phyloP scores from a whole-genome alignment of 176 grass and related monocot genomes.

The Zizania latifolia region DNA sequence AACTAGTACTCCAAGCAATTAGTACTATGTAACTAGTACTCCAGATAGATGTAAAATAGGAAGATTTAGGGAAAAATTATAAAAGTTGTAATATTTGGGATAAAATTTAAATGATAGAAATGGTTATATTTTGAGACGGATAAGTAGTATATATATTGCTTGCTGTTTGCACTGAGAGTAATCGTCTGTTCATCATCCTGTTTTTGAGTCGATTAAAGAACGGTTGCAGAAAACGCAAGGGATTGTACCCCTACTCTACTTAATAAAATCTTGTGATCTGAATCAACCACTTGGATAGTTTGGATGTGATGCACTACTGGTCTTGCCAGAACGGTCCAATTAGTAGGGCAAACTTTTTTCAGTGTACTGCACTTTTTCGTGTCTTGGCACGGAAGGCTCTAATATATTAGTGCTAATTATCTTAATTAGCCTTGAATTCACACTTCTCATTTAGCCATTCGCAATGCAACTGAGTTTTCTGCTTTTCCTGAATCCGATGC shows the following conservation, averaged over 20 bases:
- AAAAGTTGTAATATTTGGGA: too few species aligned
- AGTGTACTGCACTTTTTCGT: neutral
- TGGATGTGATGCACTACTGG: slow-evolving; percentile 9
- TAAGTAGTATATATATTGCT: neutral
- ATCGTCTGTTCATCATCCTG: neutral
- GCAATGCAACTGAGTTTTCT: neutral
- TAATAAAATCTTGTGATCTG: neutral
- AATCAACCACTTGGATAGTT: neutral
- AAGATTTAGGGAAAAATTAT: too few species aligned
- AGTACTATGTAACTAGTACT: too few species aligned
- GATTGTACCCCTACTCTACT: neutral
- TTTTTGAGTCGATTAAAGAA: neutral
- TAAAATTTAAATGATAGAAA: too few species aligned
- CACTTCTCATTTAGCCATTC: neutral
- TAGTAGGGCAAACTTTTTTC: neutral
- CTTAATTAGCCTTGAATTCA: neutral
- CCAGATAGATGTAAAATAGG: too few species aligned
- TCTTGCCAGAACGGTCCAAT: neutral
- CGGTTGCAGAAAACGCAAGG: slow-evolving; percentile 23
- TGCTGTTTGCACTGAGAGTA: neutral
- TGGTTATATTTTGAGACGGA: too few species aligned
- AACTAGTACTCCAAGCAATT: too few species aligned
- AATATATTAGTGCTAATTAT: neutral
- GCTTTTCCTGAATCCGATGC: neutral
- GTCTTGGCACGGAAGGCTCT: neutral